Evolutionary conservation across 306 rosid genomes (phyloP).

Genomic region (Prosopis cineraria): DNA sequence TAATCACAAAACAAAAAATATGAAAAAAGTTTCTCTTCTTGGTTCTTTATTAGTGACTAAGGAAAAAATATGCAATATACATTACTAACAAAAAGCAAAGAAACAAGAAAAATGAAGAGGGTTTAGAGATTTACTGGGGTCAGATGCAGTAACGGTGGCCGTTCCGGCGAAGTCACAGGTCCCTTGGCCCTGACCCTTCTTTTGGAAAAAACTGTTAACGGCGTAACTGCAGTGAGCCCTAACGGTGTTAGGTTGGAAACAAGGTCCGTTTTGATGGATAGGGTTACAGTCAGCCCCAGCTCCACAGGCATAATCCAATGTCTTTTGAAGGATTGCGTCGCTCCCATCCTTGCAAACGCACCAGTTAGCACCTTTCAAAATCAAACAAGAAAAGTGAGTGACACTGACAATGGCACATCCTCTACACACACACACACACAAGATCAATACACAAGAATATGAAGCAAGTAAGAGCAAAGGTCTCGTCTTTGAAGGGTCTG

Average conservation of each 20-base stretch:
- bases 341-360: constrained; percentile 81
- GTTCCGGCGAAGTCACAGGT: constrained; percentile 86
- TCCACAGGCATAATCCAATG: constrained; percentile 89
- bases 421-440: background rate
- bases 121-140: constrained; percentile 62
- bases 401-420: background rate
- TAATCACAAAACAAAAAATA: background rate
- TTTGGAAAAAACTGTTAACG: constrained; percentile 83
- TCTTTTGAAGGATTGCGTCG: constrained; percentile 58
- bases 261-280: constrained; percentile 48
- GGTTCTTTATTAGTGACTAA: background rate
- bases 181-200: constrained; percentile 62
- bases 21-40: background rate
- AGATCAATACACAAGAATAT: background rate
- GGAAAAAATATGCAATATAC: background rate
- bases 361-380: constrained; percentile 62
- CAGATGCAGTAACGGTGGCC: constrained; percentile 47
- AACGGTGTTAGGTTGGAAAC: constrained; percentile 70
- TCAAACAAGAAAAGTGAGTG: background rate
- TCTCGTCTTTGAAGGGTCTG: background rate
- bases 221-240: constrained; percentile 79
- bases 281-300: constrained; percentile 89
- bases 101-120: background rate
- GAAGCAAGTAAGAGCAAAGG: background rate
- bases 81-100: background rate